A percentile compares a stretch with the other conserved stretches of the same genome.
Conservation (phyloP, 2,329 filamentous ascomycete genomes). For the Ascochyta fabae region DNA sequence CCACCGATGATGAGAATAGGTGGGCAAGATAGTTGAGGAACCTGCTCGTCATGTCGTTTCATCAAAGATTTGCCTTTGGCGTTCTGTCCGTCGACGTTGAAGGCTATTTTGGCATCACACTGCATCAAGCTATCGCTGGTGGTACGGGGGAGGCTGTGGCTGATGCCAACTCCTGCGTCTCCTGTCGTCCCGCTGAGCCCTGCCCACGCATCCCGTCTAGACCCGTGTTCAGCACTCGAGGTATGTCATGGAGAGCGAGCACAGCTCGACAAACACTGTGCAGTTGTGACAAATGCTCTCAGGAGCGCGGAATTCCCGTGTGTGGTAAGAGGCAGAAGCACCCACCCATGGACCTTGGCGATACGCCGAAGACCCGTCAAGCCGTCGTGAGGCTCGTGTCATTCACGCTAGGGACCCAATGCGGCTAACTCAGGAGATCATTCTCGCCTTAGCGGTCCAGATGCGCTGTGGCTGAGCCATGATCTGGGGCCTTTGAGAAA, state of each 20-base stretch:
- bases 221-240: neutral
- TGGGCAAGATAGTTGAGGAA: neutral
- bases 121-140: conserved; percentile 4
- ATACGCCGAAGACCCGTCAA: conserved; percentile 5
- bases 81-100: conserved; percentile 1
- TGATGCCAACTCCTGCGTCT: conserved; percentile 9
- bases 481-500: neutral
- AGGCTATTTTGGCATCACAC: conserved; percentile 11
- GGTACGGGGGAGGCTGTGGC: conserved; percentile 5
- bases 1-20: too few species aligned
- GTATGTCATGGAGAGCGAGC: neutral
- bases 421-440: conserved; percentile 18
- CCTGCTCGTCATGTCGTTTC: neutral
- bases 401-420: neutral
- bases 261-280: neutral
- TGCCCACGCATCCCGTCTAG: neutral
- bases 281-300: conserved; percentile 1
- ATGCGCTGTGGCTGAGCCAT: conserved; percentile 28
- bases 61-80: conserved; percentile 1
- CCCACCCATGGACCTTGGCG: neutral
- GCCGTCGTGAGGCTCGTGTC: conserved; percentile 19
- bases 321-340: neutral
- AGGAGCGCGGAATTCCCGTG: neutral
- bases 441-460: conserved; percentile 13
- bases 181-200: neutral